Evolutionary conservation across 345 rosid genomes (phyloP).

Genomic region (Dovyalis caffra): DNA sequence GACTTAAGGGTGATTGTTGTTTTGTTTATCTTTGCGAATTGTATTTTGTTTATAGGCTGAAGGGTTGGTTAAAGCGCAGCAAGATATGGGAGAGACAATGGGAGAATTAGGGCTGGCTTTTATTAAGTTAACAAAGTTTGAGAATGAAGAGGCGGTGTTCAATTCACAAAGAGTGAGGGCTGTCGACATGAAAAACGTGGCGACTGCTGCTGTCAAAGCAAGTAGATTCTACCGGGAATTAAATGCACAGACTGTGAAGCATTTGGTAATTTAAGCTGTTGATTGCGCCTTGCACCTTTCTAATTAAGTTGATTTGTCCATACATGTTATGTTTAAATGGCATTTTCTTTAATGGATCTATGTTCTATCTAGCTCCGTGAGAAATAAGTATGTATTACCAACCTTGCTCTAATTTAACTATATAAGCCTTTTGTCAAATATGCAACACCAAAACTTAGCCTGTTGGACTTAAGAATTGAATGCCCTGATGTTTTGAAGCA

Average conservation of each 20-base stretch:
- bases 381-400: slow-evolving; percentile 7
- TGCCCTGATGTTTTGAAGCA: neutral
- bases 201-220: slow-evolving; percentile 96
- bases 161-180: slow-evolving; percentile 75
- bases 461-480: neutral
- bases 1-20: slow-evolving; percentile 14
- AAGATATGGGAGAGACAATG: slow-evolving; percentile 97
- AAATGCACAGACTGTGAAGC: slow-evolving; percentile 86
- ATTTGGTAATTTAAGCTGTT: slow-evolving; percentile 57
- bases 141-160: slow-evolving; percentile 82
- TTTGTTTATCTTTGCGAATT: too few relatives aligned
- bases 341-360: too few relatives aligned
- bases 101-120: slow-evolving; percentile 88
- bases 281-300: neutral
- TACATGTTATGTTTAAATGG: neutral
- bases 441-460: neutral
- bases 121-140: slow-evolving; percentile 85
- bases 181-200: slow-evolving; percentile 79
- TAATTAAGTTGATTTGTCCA: slow-evolving; percentile 2
- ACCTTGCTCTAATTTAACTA: neutral
- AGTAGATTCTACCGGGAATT: slow-evolving; percentile 89
- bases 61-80: slow-evolving; percentile 87
- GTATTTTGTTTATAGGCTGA: slow-evolving; percentile 62
- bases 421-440: slow-evolving; percentile 1
- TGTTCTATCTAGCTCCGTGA: neutral